Evolutionary conservation across 257 asterid species (phyloP).

Genomic region (Nicotiana knightiana): DNA sequence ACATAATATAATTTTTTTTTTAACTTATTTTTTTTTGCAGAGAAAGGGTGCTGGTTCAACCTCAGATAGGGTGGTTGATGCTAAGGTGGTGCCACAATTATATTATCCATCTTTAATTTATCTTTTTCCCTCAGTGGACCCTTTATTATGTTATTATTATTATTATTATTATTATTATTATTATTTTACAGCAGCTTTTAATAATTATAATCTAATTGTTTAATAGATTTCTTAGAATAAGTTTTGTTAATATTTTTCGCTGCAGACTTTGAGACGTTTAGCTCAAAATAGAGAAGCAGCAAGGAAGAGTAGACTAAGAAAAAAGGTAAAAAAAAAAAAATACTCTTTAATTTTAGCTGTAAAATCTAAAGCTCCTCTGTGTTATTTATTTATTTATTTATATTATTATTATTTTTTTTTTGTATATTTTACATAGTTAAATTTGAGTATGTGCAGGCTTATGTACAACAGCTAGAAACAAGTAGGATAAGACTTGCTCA

Average conservation of each 20-base stretch:
- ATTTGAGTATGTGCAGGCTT: conserved; percentile 47
- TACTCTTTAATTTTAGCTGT: neutral
- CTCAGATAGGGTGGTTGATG: conserved; percentile 64
- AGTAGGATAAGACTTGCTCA: conserved; percentile 89
- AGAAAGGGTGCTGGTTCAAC: conserved; percentile 64
- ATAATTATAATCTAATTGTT: neutral
- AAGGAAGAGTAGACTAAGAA: conserved; percentile 88
- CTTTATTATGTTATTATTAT: neutral
- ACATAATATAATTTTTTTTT: neutral
- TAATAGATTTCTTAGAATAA: neutral
- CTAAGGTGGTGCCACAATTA: conserved; percentile 53
- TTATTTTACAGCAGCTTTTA: neutral
- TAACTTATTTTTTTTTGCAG: conserved; percentile 38
- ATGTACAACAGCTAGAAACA: conserved; percentile 93
- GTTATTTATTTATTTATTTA: too few species aligned
- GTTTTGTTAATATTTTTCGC: neutral
- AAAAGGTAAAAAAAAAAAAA: conserved; percentile 45
- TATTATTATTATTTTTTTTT: too few species aligned
- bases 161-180: neutral
- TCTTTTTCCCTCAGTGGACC: conserved; percentile 10
- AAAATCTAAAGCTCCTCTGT: neutral
- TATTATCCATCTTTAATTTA: conserved; percentile 24
- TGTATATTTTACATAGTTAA: neutral
- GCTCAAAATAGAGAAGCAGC: conserved; percentile 99
- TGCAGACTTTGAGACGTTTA: conserved; percentile 86